Base-by-base conservation (phyloP, 2,329 filamentous ascomycete genomes). In the Salinomyces thailandicus region DNA sequence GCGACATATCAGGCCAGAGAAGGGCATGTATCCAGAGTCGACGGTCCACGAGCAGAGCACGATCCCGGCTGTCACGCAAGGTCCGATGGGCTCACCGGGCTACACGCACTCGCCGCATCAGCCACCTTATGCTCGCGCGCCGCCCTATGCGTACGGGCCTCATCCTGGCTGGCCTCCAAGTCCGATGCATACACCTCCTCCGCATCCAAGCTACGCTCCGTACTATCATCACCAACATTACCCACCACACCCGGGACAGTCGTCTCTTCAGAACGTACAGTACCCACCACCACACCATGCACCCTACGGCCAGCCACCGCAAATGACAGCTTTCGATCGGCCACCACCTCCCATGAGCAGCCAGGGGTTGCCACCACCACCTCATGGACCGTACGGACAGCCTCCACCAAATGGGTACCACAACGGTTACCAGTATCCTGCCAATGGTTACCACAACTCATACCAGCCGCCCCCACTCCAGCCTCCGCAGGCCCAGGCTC, bases 1-100 rank as follows among this genome's bases (percentile, higher is more conserved):
- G 35, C 78, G 86, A 50, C 75, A 83, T 54, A 91, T 98, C 44
- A 70, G 84, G 2, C 89, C 89, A 0, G 73, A 80, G 31, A 95
- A 94, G 69, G 89, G 87, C 56, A 85, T 96, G 76, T 98, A 98
- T 59, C 91, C 91, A 0, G 91, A 98, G 61, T 93, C 89, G 1
- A 93, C 85, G 31, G 77, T 95, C 49, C 85, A 85, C 55, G 89
- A 95, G 53, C 72, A 79, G 44, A 81, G 81, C 57, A 81, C 80
- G 40, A 78, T 85, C 11, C 85, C 87, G 9, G 79, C 84, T 2
- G 75, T 93, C 26, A 89, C 85, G 9, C 75, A 85, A 47, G 75
- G 81, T 0, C 85, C 75, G 5, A 77, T 79, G 72, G 62, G 66
- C 19, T 68, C 67, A 15, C 73, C 72, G 7, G 67, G 71, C 12